Evolutionary conservation across 2,329 filamentous ascomycete genomes (phyloP), one percentile per base, ranked within the genome.

Genomic region (Rutstroemia sydowiana): DNA sequence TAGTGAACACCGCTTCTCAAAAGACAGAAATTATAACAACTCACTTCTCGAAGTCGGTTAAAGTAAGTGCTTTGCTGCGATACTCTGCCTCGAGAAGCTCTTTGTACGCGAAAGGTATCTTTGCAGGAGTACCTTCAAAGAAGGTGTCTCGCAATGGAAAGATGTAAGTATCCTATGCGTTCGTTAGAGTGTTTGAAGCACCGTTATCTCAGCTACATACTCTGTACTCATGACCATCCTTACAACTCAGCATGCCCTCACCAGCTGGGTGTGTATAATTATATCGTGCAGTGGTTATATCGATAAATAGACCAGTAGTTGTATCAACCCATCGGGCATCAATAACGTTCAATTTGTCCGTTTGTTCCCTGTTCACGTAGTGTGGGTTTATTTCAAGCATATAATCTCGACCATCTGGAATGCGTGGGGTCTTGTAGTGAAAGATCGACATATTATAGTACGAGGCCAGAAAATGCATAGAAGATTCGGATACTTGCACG

Each of bases 311-410:
- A 51, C 88, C 88, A 60, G 83, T 92, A 53, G 72, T 70, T 53
- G 77, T 77, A 68, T 93, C 87, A 61, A 93, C 85, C 87, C 87
- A 95, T 55, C 88, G 77, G 30, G 84, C 88, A 68, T 93, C 88
- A 62, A 93, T 93, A 53, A 92, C 78, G 66, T 95, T 95, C 63
- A 77, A 70, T 34, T 84, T 86, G 60, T 85, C 77, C 45, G 80
- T 80, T 32, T 80, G 76, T 36, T 75, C 75, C 3, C 83, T 71
- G 46, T 84, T 76, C 55, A 73, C 71, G 61, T 85, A 79, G 71
- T 84, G 81, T 1, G 86, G 85, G 68, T 92, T 92, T 57, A 92
- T 72, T 63, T 93, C 88, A 16, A 93, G 75, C 39, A 92, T 75
- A 63, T 88, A 93, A 45, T 74, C 69, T 37, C 78, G 71, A 37